Evolutionary conservation across 345 rosid genomes (phyloP).

Genomic region (Pistacia integerrima): DNA sequence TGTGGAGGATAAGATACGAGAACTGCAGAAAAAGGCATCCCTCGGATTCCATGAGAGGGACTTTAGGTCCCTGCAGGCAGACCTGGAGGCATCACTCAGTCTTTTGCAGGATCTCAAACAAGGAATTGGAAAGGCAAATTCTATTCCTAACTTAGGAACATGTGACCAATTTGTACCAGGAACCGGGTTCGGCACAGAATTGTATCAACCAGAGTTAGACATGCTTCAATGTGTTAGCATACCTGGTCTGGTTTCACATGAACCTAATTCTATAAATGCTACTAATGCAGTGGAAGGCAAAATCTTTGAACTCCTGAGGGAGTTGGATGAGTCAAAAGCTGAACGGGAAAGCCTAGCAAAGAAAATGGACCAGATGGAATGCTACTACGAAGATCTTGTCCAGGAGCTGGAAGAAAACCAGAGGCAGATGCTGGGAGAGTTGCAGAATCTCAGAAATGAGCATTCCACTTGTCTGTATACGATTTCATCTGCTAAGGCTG

Average conservation of each 20-base stretch:
- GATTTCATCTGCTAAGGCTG: conserved; percentile 71
- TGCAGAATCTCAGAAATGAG: conserved; percentile 88
- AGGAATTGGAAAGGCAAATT: conserved; percentile 52
- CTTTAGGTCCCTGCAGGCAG: conserved; percentile 51
- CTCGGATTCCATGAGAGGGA: conserved; percentile 73
- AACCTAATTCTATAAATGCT: conserved; percentile 53
- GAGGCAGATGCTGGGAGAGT: conserved; percentile 85
- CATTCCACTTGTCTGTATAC: conserved; percentile 77
- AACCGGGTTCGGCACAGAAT: conserved; percentile 59
- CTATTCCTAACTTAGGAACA: conserved; percentile 38
- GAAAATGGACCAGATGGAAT: conserved; percentile 99
- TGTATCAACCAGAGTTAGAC: conserved; percentile 72
- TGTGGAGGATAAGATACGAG: conserved; percentile 73
- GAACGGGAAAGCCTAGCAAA: conserved; percentile 80
- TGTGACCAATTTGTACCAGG: conserved; percentile 46
- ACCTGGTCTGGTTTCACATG: conserved; percentile 63
- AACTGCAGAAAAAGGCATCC: conserved; percentile 68
- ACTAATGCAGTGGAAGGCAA: conserved; percentile 66
- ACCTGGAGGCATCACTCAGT: conserved; percentile 61
- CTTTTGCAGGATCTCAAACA: conserved; percentile 73
- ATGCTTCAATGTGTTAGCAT: conserved; percentile 67
- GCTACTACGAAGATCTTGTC: conserved; percentile 89
- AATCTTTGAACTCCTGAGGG: conserved; percentile 81
- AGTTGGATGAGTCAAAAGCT: conserved; percentile 84
- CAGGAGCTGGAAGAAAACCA: conserved; percentile 99